Conservation (phyloP, 495 filamentous ascomycete genomes). For the Hypoxylon lienhwacheense region DNA sequence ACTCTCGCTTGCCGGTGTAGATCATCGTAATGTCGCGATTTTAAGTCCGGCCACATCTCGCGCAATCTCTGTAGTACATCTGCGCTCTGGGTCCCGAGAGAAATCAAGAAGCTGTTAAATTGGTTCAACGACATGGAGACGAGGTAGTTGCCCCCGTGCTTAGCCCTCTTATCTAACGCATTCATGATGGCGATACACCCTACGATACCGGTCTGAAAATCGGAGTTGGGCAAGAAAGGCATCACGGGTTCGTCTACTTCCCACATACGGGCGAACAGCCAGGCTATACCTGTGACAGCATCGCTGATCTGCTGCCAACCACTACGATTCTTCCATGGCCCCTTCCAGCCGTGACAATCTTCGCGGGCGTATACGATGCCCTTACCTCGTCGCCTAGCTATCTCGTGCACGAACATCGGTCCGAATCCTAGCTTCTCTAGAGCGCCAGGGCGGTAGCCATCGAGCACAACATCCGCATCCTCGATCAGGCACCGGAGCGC, state of each 20-base stretch:
- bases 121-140: slow-evolving; percentile 59
- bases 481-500: slow-evolving; percentile 49
- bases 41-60: slow-evolving; percentile 34
- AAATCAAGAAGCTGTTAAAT: slow-evolving; percentile 62
- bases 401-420: slow-evolving; percentile 50
- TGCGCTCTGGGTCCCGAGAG: slow-evolving; percentile 54
- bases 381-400: slow-evolving; percentile 47
- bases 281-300: slow-evolving; percentile 54
- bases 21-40: slow-evolving; percentile 35
- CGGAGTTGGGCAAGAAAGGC: slow-evolving; percentile 66
- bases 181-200: slow-evolving; percentile 59
- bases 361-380: slow-evolving; percentile 58
- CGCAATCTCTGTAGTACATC: slow-evolving; percentile 27
- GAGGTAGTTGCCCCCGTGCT: slow-evolving; percentile 56
- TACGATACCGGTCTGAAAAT: slow-evolving; percentile 60
- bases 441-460: slow-evolving; percentile 57
- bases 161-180: slow-evolving; percentile 56
- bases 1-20: slow-evolving; percentile 39
- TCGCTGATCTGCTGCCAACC: slow-evolving; percentile 63
- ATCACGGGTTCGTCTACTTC: slow-evolving; percentile 59
- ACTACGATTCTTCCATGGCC: slow-evolving; percentile 53
- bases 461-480: slow-evolving; percentile 60
- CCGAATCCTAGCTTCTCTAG: slow-evolving; percentile 58
- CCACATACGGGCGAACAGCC: slow-evolving; percentile 63
- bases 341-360: slow-evolving; percentile 62